Conservation (phyloP, 2,329 filamentous ascomycete species). For the Sporothrix protearum region DNA sequence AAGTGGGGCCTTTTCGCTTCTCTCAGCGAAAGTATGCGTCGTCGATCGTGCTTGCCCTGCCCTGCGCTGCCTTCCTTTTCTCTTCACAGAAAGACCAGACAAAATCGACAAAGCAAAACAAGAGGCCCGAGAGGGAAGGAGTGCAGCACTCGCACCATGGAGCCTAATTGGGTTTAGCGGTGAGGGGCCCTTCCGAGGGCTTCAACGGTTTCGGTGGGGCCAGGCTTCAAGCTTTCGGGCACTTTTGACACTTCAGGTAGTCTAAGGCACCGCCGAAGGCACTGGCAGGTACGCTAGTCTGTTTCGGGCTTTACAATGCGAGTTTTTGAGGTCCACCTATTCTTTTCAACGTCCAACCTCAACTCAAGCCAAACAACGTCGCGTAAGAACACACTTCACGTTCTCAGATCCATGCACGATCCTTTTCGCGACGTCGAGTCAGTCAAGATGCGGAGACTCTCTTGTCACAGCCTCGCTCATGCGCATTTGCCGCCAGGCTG, state of each 20-base stretch:
- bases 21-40: background rate
- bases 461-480: background rate
- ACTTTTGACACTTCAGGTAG: background rate
- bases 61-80: background rate
- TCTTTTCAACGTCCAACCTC: background rate
- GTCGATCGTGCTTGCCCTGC: background rate
- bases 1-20: background rate
- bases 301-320: constrained; percentile 8
- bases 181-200: background rate
- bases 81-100: background rate
- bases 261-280: background rate
- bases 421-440: background rate
- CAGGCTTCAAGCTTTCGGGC: background rate
- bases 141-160: background rate
- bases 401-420: background rate
- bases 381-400: background rate
- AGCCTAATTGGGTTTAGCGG: background rate
- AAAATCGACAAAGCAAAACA: background rate
- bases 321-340: background rate
- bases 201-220: background rate
- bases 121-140: background rate
- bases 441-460: background rate
- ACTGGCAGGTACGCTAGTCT: background rate
- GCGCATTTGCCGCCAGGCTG: background rate
- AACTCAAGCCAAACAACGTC: background rate